Percentiles rank a stretch among this genome's conserved stretches.
phyloP scores from a whole-genome alignment of 2,329 filamentous ascomycete species.

The Colletotrichum filicis region DNA sequence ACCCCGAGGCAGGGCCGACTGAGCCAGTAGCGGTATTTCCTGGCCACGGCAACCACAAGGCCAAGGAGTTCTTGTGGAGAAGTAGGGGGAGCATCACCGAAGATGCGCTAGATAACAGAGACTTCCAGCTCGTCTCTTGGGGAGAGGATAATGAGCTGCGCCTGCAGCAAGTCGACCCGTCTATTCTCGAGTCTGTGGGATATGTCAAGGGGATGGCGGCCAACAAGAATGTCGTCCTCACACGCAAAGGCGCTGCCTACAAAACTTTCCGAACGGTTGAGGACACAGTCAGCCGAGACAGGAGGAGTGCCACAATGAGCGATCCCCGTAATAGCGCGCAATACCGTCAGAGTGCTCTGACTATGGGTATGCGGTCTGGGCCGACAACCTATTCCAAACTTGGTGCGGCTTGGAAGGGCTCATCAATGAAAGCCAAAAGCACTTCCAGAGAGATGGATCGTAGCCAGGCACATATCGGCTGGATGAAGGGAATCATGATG shows the following conservation, averaged over 20 bases:
- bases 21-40: conserved; percentile 68
- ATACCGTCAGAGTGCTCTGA: conserved; percentile 56
- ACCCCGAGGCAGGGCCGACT: conserved; percentile 55
- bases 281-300: conserved; percentile 66
- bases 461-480: conserved; percentile 69
- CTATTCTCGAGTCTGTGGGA: conserved; percentile 75
- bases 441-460: conserved; percentile 55
- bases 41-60: conserved; percentile 74
- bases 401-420: conserved; percentile 62
- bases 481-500: conserved; percentile 77
- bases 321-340: conserved; percentile 60
- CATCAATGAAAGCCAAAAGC: conserved; percentile 68
- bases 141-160: conserved; percentile 86
- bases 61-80: conserved; percentile 93
- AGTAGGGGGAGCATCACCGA: conserved; percentile 75
- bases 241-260: conserved; percentile 86
- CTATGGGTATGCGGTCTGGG: conserved; percentile 56
- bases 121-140: conserved; percentile 95
- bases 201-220: conserved; percentile 76
- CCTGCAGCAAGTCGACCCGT: conserved; percentile 77
- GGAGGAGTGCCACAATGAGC: conserved; percentile 70
- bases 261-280: conserved; percentile 84
- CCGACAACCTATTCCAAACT: conserved; percentile 50
- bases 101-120: conserved; percentile 81
- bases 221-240: conserved; percentile 74